Base-by-base conservation (phyloP, 1,284 basidiomycete genomes). In the Malassezia pachydermatis region DNA sequence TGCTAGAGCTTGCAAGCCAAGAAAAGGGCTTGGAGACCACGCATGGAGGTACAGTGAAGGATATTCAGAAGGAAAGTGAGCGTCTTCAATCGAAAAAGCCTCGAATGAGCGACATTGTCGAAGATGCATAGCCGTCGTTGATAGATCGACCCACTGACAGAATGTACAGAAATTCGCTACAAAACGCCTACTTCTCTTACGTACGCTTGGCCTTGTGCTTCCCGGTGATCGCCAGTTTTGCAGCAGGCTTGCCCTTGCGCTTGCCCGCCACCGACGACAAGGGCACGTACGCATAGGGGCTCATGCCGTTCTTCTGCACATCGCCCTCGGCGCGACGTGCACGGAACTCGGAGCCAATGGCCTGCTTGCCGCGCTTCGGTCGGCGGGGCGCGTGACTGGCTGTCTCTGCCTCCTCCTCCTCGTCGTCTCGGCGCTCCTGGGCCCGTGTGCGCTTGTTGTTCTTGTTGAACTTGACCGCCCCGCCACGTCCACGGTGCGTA, bases 381-480 rank as follows among this genome's bases (percentile, higher is more conserved):
- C 57, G 53, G 17, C 34, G 45, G 8, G 24, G 33, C 43, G 55
- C 54, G 20, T 7, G 10, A 9, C 9, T 13, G 3, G 27, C 45
- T 8, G 29, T 38, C 17, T 51, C 51, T 13, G 44, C 43, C 20
- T 54, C 51, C 23, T 59, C 62, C 35, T 53, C 51, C 2, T 54
- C 51, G 11, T 54, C 59, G 28, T 67, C 67, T 19, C 45, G 28
- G 41, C 55, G 58, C 35, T 70, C 67, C 17, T 58, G 55, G 34
- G 59, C 64, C 25, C 67, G 59, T 20, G 62, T 58, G 9, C 67
- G 60, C 48, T 71, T 71, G 57, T 65, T 71, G 64, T 95, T 86
- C 75, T 96, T 96, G 76, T 95, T 88, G 76, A 96, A 94, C 74
- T 88, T 92, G 68, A 96, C 76, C 29, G 80, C 81, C 16, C 94